phyloP scores from a whole-genome alignment of 2,329 filamentous ascomycete species.

The Pseudocercospora eumusae region DNA sequence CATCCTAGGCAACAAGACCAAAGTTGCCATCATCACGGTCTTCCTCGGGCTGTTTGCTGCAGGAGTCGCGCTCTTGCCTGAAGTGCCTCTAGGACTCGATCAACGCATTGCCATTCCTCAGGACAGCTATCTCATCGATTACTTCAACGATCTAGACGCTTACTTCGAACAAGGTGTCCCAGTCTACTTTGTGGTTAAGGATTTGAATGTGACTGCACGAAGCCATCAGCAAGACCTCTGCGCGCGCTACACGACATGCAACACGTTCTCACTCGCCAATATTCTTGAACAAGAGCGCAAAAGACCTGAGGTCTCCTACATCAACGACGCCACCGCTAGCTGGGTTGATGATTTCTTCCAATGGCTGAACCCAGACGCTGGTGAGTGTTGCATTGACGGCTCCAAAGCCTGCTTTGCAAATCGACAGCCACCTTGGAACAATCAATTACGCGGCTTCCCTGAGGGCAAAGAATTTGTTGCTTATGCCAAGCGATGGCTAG shows the following conservation, averaged over 20 bases:
- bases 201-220: conserved; percentile 75
- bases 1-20: conserved; percentile 77
- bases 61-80: conserved; percentile 79
- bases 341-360: conserved; percentile 97
- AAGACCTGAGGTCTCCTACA: conserved; percentile 81
- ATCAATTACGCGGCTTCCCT: conserved; percentile 86
- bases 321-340: conserved; percentile 83
- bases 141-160: conserved; percentile 92
- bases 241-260: conserved; percentile 85
- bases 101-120: conserved; percentile 92
- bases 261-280: conserved; percentile 80
- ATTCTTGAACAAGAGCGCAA: conserved; percentile 93
- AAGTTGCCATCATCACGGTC: conserved; percentile 71
- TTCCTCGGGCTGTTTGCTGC: conserved; percentile 89
- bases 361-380: conserved; percentile 88
- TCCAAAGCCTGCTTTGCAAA: conserved; percentile 72
- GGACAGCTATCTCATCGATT: conserved; percentile 91
- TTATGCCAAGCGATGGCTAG: conserved; percentile 81
- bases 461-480: conserved; percentile 86
- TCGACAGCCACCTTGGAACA: conserved; percentile 81
- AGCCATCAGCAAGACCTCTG: conserved; percentile 82
- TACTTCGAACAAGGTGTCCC: conserved; percentile 92
- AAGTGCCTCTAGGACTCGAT: conserved; percentile 83
- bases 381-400: conserved; percentile 67
- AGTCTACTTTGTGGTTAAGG: conserved; percentile 89